phyloP scores from a whole-genome alignment of 768 basidiomycete genomes.

The Pholiota microspora region DNA sequence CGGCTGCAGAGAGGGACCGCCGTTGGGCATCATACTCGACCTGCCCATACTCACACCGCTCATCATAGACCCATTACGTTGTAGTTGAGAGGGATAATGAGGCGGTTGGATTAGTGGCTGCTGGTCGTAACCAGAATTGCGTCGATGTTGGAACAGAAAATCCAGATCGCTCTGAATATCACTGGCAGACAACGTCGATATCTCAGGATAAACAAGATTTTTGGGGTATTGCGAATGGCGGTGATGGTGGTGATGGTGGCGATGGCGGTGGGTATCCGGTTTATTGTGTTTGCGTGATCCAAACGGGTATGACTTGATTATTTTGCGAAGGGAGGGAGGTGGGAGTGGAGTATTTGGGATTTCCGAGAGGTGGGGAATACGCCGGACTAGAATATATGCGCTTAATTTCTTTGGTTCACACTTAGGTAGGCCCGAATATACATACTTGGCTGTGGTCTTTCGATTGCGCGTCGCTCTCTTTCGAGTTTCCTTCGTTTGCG shows the following conservation, averaged over 20 bases:
- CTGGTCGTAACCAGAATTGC: slow-evolving; percentile 16
- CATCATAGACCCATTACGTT: slow-evolving; percentile 12
- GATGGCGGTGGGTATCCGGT: slow-evolving; percentile 19
- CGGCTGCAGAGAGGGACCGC: slow-evolving; percentile 14
- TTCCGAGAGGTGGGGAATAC: slow-evolving; percentile 52
- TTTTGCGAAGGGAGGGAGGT: slow-evolving; percentile 64
- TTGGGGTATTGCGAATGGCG: slow-evolving; percentile 22
- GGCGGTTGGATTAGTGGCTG: slow-evolving; percentile 13
- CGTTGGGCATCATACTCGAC: slow-evolving; percentile 18
- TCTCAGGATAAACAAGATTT: slow-evolving; percentile 41
- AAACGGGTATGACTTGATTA: slow-evolving; percentile 59
- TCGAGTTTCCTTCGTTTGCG: slow-evolving; percentile 83
- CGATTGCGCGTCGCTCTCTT: slow-evolving; percentile 76
- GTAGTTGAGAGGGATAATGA: slow-evolving; percentile 12
- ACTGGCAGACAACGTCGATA: slow-evolving; percentile 41
- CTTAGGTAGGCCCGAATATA: slow-evolving; percentile 11
- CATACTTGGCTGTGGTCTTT: slow-evolving; percentile 74
- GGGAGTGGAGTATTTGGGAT: slow-evolving; percentile 34
- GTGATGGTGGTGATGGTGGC: slow-evolving; percentile 19
- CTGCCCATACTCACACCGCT: slow-evolving; percentile 9
- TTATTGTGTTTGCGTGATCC: slow-evolving; percentile 29
- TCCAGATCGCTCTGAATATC: slow-evolving; percentile 57
- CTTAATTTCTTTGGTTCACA: background rate
- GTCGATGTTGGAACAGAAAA: slow-evolving; percentile 46
- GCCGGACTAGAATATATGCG: slow-evolving; percentile 38